Conservation (phyloP, 257 asterid genomes). For the Osmanthus fragrans region DNA sequence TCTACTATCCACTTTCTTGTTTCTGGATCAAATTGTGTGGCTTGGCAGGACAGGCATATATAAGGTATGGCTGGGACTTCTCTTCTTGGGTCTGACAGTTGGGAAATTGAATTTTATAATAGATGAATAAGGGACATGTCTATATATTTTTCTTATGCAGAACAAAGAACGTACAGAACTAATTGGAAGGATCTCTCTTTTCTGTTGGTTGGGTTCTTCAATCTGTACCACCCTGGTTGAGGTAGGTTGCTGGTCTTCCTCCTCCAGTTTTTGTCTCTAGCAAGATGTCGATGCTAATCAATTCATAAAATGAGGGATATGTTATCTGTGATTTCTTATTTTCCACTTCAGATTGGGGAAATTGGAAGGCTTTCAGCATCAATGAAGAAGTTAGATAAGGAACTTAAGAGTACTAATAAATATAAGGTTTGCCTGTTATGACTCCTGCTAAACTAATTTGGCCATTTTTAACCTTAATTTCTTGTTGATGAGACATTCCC, state of each 20-base stretch:
- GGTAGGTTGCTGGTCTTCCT: slow-evolving; percentile 39
- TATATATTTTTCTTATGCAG: slow-evolving; percentile 37
- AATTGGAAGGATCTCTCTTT: slow-evolving; percentile 86
- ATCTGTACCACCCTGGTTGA: slow-evolving; percentile 79
- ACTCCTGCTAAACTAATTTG: slow-evolving; percentile 13
- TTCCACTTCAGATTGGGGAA: slow-evolving; percentile 67
- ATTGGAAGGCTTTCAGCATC: slow-evolving; percentile 85
- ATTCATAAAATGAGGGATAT: slow-evolving; percentile 1
- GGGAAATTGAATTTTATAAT: neutral
- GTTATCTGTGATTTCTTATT: neutral
- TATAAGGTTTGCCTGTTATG: slow-evolving; percentile 54
- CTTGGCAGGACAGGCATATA: slow-evolving; percentile 93
- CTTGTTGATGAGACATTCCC: slow-evolving; percentile 10
- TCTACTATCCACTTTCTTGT: slow-evolving; percentile 86
- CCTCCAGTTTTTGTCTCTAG: neutral
- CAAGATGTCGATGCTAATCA: neutral
- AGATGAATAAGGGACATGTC: slow-evolving; percentile 1
- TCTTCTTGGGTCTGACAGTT: neutral
- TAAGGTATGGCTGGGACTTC: slow-evolving; percentile 48
- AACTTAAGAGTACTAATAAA: slow-evolving; percentile 61
- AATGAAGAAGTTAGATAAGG: slow-evolving; percentile 76
- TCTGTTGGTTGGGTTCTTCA: slow-evolving; percentile 91
- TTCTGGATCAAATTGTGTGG: slow-evolving; percentile 96
- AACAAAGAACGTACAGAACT: slow-evolving; percentile 81
- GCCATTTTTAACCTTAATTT: slow-evolving; percentile 8